Base-by-base conservation (phyloP, 1,284 basidiomycete genomes). In the Cutaneotrichosporon cyanovorans region DNA sequence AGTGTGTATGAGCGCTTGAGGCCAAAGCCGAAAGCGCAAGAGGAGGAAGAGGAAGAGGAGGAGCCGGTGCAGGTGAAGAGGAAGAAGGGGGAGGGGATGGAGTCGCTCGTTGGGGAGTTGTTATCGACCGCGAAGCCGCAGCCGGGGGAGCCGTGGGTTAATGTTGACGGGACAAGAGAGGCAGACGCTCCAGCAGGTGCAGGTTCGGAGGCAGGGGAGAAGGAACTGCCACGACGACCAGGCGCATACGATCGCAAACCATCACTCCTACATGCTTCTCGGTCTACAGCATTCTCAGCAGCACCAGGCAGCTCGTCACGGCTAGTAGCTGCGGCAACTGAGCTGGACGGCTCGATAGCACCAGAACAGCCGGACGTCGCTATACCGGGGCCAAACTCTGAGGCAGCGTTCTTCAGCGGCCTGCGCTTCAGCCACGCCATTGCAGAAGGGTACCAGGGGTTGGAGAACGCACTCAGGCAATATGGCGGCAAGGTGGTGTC, bases 391-490 rank as follows among this genome's bases (percentile, higher is more conserved):
- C n/a, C n/a, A n/a, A n/a, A n/a, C n/a, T n/a, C n/a, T n/a, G n/a
- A n/a, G n/a, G n/a, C n/a, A n/a, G n/a, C n/a, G n/a, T 40, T 70
- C 22, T 72, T 68, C 42, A 54, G 56, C 3, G 66, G 63, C 1
- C 31, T 66, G 31, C 57, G 48, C 12, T 62, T 69, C 41, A 63
- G 58, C 35, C 63, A 66, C 45, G 52, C 63, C 33, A 60, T 68
- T n/a, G 44, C 56, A 4, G 58, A 60, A 20, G 57, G 61, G n/a
- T 60, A 55, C 31, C 54, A 54, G 21, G 56, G 56, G 0, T 46
- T 71, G 36, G 62, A 66, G 42, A 53, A 57, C 10, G 67, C 68
- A 19, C 36, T 72, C 25, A 32, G 19, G 2, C 31, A 42, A 20
- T 59, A 63, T 40, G 65, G 67, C 5, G 68, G 57, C 0, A 46